Percentiles rank a stretch among this genome's conserved stretches.
These are phyloP conservation scores for Camelina neglecta DNA, from an alignment of 345 rosid species.

Conservation along the genomic window DNA sequence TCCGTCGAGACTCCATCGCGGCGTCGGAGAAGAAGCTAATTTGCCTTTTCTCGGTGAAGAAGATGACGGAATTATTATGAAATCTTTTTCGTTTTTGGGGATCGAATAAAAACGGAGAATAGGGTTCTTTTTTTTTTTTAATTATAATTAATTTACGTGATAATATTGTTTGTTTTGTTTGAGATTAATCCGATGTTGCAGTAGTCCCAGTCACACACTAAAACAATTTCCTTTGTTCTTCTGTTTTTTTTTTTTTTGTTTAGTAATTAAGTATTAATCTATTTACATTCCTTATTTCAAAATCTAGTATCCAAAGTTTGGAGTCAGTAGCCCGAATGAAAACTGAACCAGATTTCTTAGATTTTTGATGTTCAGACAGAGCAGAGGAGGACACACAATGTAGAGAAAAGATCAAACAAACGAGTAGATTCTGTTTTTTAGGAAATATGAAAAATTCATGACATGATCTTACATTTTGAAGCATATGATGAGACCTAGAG, in stretches of 20 bases:
- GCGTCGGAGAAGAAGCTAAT: neutral
- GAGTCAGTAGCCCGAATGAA: neutral
- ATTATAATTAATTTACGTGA: neutral
- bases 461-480: no score
- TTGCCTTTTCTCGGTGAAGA: constrained; percentile 19
- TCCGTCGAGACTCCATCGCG: constrained; percentile 77
- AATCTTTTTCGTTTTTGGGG: constrained; percentile 10
- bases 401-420: neutral
- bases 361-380: neutral
- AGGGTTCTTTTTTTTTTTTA: constrained; percentile 15
- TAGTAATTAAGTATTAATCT: neutral
- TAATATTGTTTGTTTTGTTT: neutral
- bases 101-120: constrained; percentile 23
- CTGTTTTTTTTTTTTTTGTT: neutral
- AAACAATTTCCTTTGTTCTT: neutral
- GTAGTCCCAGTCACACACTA: constrained; percentile 30
- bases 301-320: neutral
- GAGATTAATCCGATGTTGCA: constrained; percentile 8
- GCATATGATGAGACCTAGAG: no score
- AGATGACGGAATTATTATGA: constrained; percentile 2
- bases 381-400: neutral
- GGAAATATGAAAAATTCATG: neutral
- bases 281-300: neutral
- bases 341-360: neutral
- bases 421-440: neutral